Conservation (phyloP, 1,284 basidiomycete species). For the Ganoderma sinense region DNA sequence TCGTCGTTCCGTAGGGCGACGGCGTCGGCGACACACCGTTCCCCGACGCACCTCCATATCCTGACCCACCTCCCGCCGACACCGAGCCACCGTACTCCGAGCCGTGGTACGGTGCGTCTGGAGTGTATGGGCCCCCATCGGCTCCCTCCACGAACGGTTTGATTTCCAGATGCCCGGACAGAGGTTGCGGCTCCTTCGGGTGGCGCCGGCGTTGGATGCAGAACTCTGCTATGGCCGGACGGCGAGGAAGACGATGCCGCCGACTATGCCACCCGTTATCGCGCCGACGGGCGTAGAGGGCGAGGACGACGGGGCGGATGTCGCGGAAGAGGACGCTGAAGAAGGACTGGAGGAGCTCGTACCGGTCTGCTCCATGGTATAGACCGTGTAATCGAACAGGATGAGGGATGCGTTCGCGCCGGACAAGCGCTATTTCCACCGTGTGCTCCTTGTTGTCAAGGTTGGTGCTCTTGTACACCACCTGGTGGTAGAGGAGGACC, state of each 20-base stretch:
- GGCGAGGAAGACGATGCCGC: slow-evolving; percentile 14
- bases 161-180: background rate
- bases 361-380: slow-evolving; percentile 14
- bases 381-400: slow-evolving; percentile 23
- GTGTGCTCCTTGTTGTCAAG: slow-evolving; percentile 13
- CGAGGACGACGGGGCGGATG: background rate
- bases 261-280: slow-evolving; percentile 18
- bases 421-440: slow-evolving; percentile 8
- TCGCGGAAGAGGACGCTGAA: background rate
- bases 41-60: background rate
- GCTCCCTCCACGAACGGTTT: background rate
- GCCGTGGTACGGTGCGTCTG: background rate
- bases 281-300: slow-evolving; percentile 8
- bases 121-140: background rate
- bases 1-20: too few species aligned
- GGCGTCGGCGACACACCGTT: too few species aligned
- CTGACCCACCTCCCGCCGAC: background rate
- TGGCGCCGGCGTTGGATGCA: background rate
- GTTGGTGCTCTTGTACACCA: slow-evolving; percentile 37
- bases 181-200: background rate
- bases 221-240: background rate
- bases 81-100: background rate
- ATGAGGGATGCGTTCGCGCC: slow-evolving; percentile 15
- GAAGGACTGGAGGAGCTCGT: background rate
- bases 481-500: slow-evolving; percentile 34